phyloP scores from a whole-genome alignment of 2,329 filamentous ascomycete species.

The Diaporthe longicolla region DNA sequence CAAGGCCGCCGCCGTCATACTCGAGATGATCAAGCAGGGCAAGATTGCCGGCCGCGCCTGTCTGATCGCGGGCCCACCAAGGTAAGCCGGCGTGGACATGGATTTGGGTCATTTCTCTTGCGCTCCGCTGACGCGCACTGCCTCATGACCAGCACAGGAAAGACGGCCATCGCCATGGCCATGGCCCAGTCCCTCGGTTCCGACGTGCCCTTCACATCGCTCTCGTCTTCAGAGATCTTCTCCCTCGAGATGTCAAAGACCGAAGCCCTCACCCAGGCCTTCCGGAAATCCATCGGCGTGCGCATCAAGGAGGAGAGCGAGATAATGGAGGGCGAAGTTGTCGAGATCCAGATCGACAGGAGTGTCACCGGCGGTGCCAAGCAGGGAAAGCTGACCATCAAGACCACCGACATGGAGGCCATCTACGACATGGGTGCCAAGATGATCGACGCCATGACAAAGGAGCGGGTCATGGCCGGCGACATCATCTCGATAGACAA shows the following conservation, averaged over 20 bases:
- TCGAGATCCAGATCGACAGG: slow-evolving; percentile 98
- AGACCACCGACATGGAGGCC: slow-evolving; percentile 99
- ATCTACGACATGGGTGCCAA: slow-evolving; percentile 99
- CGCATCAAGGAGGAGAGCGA: slow-evolving; percentile 99
- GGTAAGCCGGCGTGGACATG: slow-evolving; percentile 58
- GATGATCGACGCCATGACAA: slow-evolving; percentile 99
- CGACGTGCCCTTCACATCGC: slow-evolving; percentile 96
- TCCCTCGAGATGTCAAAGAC: slow-evolving; percentile 99
- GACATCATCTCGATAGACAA: slow-evolving; percentile 99
- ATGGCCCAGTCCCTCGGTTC: slow-evolving; percentile 96
- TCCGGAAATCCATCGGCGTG: slow-evolving; percentile 97
- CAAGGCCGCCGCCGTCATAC: slow-evolving; percentile 94
- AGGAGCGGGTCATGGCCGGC: slow-evolving; percentile 98
- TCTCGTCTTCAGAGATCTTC: slow-evolving; percentile 97
- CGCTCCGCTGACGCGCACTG: slow-evolving; percentile 22
- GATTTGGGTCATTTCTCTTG: neutral
- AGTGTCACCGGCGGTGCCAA: slow-evolving; percentile 97
- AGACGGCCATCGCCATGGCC: slow-evolving; percentile 98
- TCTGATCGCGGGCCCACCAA: slow-evolving; percentile 93
- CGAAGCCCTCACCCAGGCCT: slow-evolving; percentile 97
- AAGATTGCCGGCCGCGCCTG: slow-evolving; percentile 98
- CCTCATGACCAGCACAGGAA: slow-evolving; percentile 79
- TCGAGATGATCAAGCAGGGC: slow-evolving; percentile 99
- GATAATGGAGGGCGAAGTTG: slow-evolving; percentile 98
- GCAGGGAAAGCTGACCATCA: slow-evolving; percentile 99